Percentiles rank a stretch among this genome's conserved stretches.
phyloP scores from a whole-genome alignment of 805 yeast genomes.

The Naumovozyma baii region DNA sequence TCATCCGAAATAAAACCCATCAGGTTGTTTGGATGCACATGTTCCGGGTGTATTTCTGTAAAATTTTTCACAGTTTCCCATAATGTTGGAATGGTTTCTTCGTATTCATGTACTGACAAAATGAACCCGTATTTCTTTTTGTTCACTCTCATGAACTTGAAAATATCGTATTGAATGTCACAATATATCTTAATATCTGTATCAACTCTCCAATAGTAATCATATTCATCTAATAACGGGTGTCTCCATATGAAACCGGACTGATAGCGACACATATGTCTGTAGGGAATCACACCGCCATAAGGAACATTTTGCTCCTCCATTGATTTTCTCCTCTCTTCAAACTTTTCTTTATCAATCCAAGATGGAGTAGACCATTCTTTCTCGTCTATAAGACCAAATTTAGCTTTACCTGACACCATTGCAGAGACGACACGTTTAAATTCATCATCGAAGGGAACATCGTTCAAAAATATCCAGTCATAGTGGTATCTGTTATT shows the following conservation, averaged over 20 bases:
- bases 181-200: constrained; percentile 55
- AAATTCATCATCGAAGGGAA: constrained; percentile 50
- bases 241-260: constrained; percentile 54
- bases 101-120: constrained; percentile 53
- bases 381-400: constrained; percentile 49
- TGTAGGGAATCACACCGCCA: constrained; percentile 50
- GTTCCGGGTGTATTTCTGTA: constrained; percentile 35
- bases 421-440: constrained; percentile 36
- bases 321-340: constrained; percentile 38
- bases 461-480: constrained; percentile 73
- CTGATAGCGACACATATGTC: constrained; percentile 54
- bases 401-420: constrained; percentile 53
- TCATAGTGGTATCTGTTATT: constrained; percentile 56
- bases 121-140: constrained; percentile 59
- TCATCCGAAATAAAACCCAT: constrained; percentile 57
- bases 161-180: constrained; percentile 55
- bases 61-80: constrained; percentile 51
- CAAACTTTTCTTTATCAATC: constrained; percentile 48
- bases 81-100: constrained; percentile 49
- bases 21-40: constrained; percentile 39
- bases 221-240: constrained; percentile 46
- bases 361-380: constrained; percentile 67
- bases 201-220: constrained; percentile 71
- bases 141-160: constrained; percentile 45
- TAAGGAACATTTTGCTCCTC: constrained; percentile 39